A percentile compares a stretch with the other conserved stretches of the same genome.
Conservation (phyloP, 2,329 filamentous ascomycete genomes). For the Penicillium sp. region DNA sequence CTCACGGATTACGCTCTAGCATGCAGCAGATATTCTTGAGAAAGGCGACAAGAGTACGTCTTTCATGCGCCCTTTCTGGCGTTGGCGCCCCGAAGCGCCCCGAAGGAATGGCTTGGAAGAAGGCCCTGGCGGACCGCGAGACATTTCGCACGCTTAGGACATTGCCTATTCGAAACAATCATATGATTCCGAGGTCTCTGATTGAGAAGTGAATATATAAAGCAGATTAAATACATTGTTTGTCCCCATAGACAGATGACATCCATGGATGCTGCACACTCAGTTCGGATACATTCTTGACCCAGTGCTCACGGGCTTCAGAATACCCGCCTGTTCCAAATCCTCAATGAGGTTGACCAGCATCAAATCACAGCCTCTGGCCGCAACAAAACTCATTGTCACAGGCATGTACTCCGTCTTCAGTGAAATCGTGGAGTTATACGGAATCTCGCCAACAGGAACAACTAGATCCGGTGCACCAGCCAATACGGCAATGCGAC, state of each 20-base stretch:
- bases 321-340: constrained; percentile 26
- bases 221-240: not conserved
- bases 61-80: constrained; percentile 35
- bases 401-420: constrained; percentile 37
- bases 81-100: constrained; percentile 29
- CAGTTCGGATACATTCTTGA: constrained; percentile 17
- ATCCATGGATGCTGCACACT: not conserved
- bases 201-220: not conserved
- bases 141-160: constrained; percentile 14
- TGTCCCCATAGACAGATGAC: too few species aligned
- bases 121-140: constrained; percentile 27
- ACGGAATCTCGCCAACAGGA: constrained; percentile 26
- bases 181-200: not conserved
- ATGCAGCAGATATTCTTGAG: constrained; percentile 36
- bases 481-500: constrained; percentile 25
- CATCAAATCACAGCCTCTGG: constrained; percentile 36
- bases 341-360: constrained; percentile 32
- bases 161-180: not conserved
- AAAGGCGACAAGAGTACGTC: constrained; percentile 28
- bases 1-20: constrained; percentile 14
- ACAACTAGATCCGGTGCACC: constrained; percentile 33
- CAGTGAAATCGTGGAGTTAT: constrained; percentile 27
- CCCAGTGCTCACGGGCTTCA: constrained; percentile 27
- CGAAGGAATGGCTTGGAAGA: constrained; percentile 36
- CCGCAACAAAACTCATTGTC: constrained; percentile 32